Evolutionary conservation across 305 asterid genomes (phyloP).

Genomic region (Fraxinus velutina): DNA sequence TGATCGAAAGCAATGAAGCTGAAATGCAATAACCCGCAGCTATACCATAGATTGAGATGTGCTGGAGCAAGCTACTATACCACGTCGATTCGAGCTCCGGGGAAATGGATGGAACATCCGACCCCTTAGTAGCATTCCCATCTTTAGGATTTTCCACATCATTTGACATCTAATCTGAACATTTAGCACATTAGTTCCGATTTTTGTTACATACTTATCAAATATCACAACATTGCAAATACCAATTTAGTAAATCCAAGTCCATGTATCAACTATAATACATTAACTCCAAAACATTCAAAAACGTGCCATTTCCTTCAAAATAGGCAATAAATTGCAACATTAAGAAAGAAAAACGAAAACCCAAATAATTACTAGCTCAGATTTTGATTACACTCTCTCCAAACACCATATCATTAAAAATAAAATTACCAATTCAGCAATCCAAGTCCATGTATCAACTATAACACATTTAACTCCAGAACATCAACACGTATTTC

Average conservation of each 20-base stretch:
- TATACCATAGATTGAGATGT: slow-evolving; percentile 73
- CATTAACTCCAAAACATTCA: background rate
- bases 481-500: background rate
- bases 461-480: background rate
- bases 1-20: slow-evolving; percentile 77
- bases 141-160: slow-evolving; percentile 63
- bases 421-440: background rate
- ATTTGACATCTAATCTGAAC: slow-evolving; percentile 55
- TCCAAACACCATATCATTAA: background rate
- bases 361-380: background rate
- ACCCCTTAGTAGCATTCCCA: slow-evolving; percentile 26
- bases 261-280: background rate
- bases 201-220: background rate
- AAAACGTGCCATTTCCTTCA: background rate
- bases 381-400: background rate
- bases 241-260: slow-evolving; percentile 7
- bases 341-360: background rate
- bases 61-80: slow-evolving; percentile 52
- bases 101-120: slow-evolving; percentile 28
- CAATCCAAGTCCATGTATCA: background rate
- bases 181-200: background rate
- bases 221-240: background rate
- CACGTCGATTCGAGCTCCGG: slow-evolving; percentile 38
- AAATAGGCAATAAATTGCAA: background rate
- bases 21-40: slow-evolving; percentile 90